A percentile compares a stretch with the other conserved stretches of the same genome.
Evolutionary conservation across 495 filamentous ascomycete genomes (phyloP).

Genomic region (Aspergillus avenaceus): DNA sequence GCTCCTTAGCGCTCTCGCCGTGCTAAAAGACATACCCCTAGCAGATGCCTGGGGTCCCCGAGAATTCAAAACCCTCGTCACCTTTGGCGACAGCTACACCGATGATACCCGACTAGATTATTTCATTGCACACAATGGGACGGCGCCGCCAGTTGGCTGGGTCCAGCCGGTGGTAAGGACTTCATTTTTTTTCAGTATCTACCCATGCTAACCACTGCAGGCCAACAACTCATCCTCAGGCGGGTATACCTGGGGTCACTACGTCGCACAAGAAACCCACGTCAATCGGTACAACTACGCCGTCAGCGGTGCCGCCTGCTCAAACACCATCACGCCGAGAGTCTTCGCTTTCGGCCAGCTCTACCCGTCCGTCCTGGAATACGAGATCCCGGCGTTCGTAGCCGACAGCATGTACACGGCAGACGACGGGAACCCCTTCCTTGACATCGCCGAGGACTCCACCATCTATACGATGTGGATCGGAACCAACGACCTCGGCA

Average conservation of each 20-base stretch:
- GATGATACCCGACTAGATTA: constrained; percentile 64
- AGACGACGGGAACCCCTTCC: constrained; percentile 42
- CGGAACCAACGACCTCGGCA: constrained; percentile 72
- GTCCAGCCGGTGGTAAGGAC: constrained; percentile 35
- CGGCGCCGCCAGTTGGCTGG: constrained; percentile 58
- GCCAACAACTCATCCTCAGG: constrained; percentile 52
- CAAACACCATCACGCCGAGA: constrained; percentile 58
- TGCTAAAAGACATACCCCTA: neutral
- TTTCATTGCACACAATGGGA: constrained; percentile 53
- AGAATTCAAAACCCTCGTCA: constrained; percentile 49
- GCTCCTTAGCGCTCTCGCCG: neutral
- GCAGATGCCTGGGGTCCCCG: constrained; percentile 24
- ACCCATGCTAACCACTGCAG: constrained; percentile 3
- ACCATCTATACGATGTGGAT: constrained; percentile 75
- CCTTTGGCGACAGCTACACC: constrained; percentile 73
- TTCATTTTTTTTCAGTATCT: neutral
- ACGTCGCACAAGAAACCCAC: constrained; percentile 50
- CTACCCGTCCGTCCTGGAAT: constrained; percentile 61
- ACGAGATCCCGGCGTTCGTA: constrained; percentile 66
- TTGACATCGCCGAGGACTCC: constrained; percentile 45
- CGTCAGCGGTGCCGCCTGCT: constrained; percentile 64
- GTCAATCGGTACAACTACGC: constrained; percentile 70
- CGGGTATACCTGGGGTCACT: constrained; percentile 65
- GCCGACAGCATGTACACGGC: constrained; percentile 49
- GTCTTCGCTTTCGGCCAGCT: constrained; percentile 41